Evolutionary conservation across 164 flowering plant species (phyloP).

Genomic region (Piper betle): DNA sequence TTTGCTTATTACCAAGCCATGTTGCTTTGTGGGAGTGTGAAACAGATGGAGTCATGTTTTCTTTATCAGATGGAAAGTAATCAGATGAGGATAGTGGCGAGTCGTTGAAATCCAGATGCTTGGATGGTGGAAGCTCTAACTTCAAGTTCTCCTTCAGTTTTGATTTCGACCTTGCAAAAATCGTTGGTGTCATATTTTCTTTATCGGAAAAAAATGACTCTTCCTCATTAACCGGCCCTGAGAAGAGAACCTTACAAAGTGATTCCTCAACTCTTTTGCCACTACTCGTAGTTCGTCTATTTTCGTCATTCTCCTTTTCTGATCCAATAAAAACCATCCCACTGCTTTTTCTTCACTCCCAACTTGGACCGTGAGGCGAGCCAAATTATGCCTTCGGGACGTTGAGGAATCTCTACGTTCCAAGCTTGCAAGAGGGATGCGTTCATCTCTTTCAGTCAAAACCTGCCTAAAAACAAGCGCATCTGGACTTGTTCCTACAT

Average conservation of each 20-base stretch:
- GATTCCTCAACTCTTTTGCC: slow-evolving; percentile 1
- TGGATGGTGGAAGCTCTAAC: slow-evolving; percentile 3
- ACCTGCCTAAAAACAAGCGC: not conserved
- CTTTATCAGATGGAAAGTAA: slow-evolving; percentile 28
- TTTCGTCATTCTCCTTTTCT: slow-evolving; percentile 5
- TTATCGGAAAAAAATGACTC: slow-evolving; percentile 45
- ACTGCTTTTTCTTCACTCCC: slow-evolving; percentile 13
- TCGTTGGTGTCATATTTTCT: slow-evolving; percentile 50
- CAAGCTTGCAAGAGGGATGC: slow-evolving; percentile 12
- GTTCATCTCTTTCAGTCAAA: slow-evolving; percentile 12
- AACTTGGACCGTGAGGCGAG: slow-evolving; percentile 29
- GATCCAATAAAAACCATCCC: slow-evolving; percentile 1
- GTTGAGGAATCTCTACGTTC: slow-evolving; percentile 7
- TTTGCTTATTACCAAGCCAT: slow-evolving; percentile 9
- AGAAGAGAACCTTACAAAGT: slow-evolving; percentile 17
- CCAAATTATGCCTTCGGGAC: slow-evolving; percentile 52
- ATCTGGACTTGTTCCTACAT: not conserved
- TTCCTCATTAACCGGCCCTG: slow-evolving; percentile 15
- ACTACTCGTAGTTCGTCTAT: not conserved
- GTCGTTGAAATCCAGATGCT: slow-evolving; percentile 7
- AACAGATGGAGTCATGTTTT: slow-evolving; percentile 36
- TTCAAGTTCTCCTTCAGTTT: slow-evolving; percentile 8
- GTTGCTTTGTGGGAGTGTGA: slow-evolving; percentile 18
- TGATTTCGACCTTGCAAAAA: slow-evolving; percentile 14
- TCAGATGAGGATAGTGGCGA: not conserved